Conservation (phyloP, 192 early-diverging fungal species). For the Entomortierella lignicola region DNA sequence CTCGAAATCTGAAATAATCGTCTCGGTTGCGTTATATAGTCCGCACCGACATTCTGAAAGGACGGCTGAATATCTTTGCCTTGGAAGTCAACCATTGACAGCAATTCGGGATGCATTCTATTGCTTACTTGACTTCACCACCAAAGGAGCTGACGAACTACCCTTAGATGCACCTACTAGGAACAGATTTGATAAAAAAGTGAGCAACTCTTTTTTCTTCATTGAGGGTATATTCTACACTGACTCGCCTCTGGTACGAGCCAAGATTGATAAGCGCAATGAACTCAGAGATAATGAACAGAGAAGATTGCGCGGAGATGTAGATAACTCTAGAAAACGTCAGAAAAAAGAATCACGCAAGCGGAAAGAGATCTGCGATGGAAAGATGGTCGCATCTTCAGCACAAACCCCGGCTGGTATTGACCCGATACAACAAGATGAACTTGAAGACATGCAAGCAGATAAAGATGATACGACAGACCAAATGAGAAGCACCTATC, state of each 20-base stretch:
- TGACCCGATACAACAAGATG: not conserved
- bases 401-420: not conserved
- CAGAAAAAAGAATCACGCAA: not conserved
- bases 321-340: not conserved
- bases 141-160: slow-evolving; percentile 46
- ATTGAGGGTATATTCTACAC: slow-evolving; percentile 83
- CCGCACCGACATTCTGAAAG: slow-evolving; percentile 60
- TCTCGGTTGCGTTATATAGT: slow-evolving; percentile 74
- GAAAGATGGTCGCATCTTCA: not conserved
- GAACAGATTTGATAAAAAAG: slow-evolving; percentile 67
- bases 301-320: not conserved
- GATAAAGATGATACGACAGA: slow-evolving; percentile 14
- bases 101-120: slow-evolving; percentile 77
- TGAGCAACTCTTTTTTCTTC: slow-evolving; percentile 75
- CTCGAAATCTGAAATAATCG: slow-evolving; percentile 54
- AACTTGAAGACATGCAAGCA: not conserved
- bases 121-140: slow-evolving; percentile 74
- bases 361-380: not conserved
- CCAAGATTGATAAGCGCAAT: slow-evolving; percentile 36
- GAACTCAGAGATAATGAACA: slow-evolving; percentile 11
- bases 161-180: slow-evolving; percentile 25
- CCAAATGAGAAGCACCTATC: not conserved
- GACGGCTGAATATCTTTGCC: slow-evolving; percentile 73
- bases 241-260: slow-evolving; percentile 70
- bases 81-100: slow-evolving; percentile 76